A percentile compares a stretch with the other conserved stretches of the same genome.
phyloP scores from a whole-genome alignment of 768 basidiomycete genomes.

The Lepiota brunneoincarnata region DNA sequence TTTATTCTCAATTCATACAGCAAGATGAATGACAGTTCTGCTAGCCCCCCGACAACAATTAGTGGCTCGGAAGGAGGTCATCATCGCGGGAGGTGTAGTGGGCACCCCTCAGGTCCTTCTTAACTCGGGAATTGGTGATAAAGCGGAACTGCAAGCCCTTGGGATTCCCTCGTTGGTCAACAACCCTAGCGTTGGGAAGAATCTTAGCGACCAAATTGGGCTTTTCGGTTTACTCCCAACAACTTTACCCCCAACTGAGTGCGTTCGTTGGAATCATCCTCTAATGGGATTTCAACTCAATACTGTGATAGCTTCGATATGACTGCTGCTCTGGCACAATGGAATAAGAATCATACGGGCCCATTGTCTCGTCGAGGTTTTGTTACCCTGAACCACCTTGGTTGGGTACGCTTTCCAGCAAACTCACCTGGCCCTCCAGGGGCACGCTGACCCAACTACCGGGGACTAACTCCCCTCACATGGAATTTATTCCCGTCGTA shows the following conservation, averaged over 20 bases:
- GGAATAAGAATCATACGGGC: conserved; percentile 20
- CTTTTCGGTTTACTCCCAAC: conserved; percentile 11
- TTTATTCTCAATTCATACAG: no score
- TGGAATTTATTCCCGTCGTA: background rate
- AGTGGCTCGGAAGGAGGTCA: conserved; percentile 29
- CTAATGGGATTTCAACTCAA: no score
- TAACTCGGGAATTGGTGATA: conserved; percentile 32
- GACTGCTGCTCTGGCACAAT: conserved; percentile 8
- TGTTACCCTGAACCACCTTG: conserved; percentile 16
- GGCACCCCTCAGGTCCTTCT: conserved; percentile 30
- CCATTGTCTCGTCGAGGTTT: conserved; percentile 14
- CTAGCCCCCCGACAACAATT: conserved; percentile 12
- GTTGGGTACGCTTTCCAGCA: conserved; percentile 18
- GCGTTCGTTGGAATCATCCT: background rate
- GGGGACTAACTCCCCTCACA: conserved; percentile 6
- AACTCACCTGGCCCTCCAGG: background rate
- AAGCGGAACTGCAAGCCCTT: conserved; percentile 14
- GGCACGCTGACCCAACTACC: conserved; percentile 11
- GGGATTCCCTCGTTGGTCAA: conserved; percentile 16
- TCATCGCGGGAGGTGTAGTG: conserved; percentile 32
- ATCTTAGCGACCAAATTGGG: conserved; percentile 21
- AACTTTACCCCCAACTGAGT: conserved; percentile 12
- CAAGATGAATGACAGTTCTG: no score
- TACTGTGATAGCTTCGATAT: conserved; percentile 3
- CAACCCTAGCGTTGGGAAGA: conserved; percentile 15